Percentiles rank a stretch among this genome's conserved stretches.
These are phyloP conservation scores for Leccinum griseonigrum DNA, from an alignment of 1,284 basidiomycete species.

Conservation along the genomic window DNA sequence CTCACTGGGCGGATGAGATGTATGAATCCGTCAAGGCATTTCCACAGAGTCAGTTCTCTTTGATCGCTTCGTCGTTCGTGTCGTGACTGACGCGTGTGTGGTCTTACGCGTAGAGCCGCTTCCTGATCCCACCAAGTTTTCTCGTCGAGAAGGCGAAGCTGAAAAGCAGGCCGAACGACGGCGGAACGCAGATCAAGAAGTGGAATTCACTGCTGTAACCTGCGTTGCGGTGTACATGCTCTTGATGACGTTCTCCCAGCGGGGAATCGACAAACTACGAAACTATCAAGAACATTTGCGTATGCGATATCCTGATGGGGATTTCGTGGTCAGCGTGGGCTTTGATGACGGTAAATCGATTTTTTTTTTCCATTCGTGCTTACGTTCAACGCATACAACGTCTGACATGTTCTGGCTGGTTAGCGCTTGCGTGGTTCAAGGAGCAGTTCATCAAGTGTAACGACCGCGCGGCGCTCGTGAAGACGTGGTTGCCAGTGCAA, in stretches of 20 bases:
- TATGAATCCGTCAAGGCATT: constrained; percentile 78
- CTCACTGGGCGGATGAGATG: constrained; percentile 92
- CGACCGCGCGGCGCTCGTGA: constrained; percentile 70
- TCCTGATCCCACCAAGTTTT: constrained; percentile 70
- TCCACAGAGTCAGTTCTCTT: constrained; percentile 61
- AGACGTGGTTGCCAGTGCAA: constrained; percentile 77
- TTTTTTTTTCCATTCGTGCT: constrained; percentile 6
- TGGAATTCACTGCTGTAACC: constrained; percentile 78
- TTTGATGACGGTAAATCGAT: constrained; percentile 67
- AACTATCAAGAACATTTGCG: constrained; percentile 72
- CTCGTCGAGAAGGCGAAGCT: constrained; percentile 66
- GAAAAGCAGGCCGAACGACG: constrained; percentile 64
- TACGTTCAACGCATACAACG: neutral
- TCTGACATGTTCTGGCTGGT: constrained; percentile 1
- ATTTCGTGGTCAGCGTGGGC: constrained; percentile 67
- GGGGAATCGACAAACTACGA: constrained; percentile 78
- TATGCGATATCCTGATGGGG: constrained; percentile 73
- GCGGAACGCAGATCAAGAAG: constrained; percentile 68
- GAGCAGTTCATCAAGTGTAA: constrained; percentile 77
- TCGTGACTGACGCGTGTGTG: constrained; percentile 3
- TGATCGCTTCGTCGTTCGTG: constrained; percentile 1
- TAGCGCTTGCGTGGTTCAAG: constrained; percentile 75
- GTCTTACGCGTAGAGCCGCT: constrained; percentile 54
- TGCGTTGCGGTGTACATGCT: constrained; percentile 92
- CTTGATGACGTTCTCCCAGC: constrained; percentile 89